These are phyloP conservation scores for Talinum fruticosum DNA, from an alignment of 148 eudicot species.

Conservation along the genomic window DNA sequence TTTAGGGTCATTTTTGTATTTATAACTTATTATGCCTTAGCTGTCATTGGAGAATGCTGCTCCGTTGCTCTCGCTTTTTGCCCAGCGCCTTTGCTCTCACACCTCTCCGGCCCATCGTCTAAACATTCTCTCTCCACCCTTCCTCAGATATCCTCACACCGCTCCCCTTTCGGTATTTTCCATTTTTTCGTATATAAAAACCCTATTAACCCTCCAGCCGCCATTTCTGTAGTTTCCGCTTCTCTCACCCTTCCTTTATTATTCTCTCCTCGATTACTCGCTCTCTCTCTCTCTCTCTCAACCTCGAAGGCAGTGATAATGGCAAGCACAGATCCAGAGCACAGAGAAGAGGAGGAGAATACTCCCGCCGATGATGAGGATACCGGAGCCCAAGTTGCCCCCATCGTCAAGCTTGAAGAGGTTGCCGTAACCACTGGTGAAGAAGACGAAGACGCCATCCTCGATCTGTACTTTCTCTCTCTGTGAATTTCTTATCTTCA, in stretches of 20 bases:
- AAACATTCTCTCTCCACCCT: no score
- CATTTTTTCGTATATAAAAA: not conserved
- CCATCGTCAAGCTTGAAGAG: constrained; percentile 69
- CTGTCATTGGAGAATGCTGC: no score
- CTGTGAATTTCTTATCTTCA: not conserved
- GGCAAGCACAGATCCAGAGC: constrained; percentile 62
- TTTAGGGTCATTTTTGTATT: no score
- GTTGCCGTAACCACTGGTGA: constrained; percentile 77
- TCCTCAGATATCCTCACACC: no score
- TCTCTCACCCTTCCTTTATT: not conserved
- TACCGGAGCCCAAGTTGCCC: constrained; percentile 78
- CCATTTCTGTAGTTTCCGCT: not conserved
- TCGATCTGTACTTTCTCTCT: constrained; percentile 50
- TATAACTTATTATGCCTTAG: no score
- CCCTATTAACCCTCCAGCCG: not conserved
- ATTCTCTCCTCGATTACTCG: no score
- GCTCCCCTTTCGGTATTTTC: not conserved
- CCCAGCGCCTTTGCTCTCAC: no score
- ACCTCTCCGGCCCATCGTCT: no score
- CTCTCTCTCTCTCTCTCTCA: not conserved
- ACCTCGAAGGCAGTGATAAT: constrained; percentile 15
- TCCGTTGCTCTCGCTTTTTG: no score
- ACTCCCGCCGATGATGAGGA: constrained; percentile 64
- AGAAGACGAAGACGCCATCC: constrained; percentile 67
- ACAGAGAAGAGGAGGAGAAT: constrained; percentile 46